phyloP scores from a whole-genome alignment of 1,284 basidiomycete genomes.

The Stygiomarasmius scandens region DNA sequence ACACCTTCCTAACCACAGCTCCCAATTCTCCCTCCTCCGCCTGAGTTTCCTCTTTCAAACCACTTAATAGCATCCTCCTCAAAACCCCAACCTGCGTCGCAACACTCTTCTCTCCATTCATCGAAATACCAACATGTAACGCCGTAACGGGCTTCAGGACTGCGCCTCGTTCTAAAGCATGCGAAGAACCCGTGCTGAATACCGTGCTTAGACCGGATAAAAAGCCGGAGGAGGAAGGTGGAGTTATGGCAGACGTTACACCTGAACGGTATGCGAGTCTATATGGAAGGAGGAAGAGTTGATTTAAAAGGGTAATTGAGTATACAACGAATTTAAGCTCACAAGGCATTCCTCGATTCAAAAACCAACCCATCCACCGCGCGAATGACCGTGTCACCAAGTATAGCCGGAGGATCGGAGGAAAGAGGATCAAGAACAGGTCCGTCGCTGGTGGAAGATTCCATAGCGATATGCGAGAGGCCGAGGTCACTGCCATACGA shows the following conservation, averaged over 20 bases:
- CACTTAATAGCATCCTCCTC: constrained; percentile 41
- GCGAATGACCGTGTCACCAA: constrained; percentile 53
- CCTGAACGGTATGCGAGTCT: constrained; percentile 64
- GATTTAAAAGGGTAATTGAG: not conserved
- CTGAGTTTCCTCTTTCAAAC: too few species aligned
- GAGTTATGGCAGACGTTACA: constrained; percentile 61
- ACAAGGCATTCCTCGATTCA: constrained; percentile 70
- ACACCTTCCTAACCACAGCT: constrained; percentile 25
- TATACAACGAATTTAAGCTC: constrained; percentile 27
- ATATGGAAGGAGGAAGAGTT: not conserved
- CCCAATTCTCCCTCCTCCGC: constrained; percentile 22
- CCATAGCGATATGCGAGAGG: constrained; percentile 63
- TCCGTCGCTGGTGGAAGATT: constrained; percentile 74
- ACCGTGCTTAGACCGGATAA: constrained; percentile 62
- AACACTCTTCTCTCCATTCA: constrained; percentile 44
- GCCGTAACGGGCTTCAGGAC: constrained; percentile 64
- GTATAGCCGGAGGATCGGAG: constrained; percentile 41
- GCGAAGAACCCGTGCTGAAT: constrained; percentile 61
- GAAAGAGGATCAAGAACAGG: constrained; percentile 54
- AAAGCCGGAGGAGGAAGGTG: constrained; percentile 55
- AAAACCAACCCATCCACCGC: constrained; percentile 80
- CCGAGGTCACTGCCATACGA: constrained; percentile 64
- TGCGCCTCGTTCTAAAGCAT: constrained; percentile 63
- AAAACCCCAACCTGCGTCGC: constrained; percentile 69
- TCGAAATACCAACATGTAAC: constrained; percentile 62